A percentile compares a stretch with the other conserved stretches of the same genome.
Conservation (phyloP, 2,329 filamentous ascomycete species). For the Arthroderma uncinatum region DNA sequence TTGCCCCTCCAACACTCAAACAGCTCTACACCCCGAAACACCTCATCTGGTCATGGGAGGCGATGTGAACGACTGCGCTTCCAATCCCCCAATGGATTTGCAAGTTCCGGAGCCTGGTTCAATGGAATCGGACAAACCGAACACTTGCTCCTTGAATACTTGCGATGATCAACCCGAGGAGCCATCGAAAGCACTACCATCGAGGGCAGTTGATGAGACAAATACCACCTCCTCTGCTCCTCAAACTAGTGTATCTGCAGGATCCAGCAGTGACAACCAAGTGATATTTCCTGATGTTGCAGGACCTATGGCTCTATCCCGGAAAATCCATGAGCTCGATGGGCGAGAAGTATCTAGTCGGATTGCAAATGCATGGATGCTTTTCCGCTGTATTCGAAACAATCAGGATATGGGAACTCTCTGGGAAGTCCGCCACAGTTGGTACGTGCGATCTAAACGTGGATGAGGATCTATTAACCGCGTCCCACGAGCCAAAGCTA, state of each 20-base stretch:
- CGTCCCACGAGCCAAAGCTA: neutral
- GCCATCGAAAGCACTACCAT: too few relatives aligned
- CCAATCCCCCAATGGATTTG: too few relatives aligned
- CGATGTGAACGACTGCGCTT: too few relatives aligned
- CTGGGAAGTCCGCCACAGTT: slow-evolving; percentile 34
- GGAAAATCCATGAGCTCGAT: slow-evolving; percentile 31
- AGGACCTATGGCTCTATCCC: slow-evolving; percentile 22
- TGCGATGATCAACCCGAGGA: too few relatives aligned
- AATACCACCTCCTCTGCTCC: too few relatives aligned
- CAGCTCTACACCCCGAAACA: too few relatives aligned
- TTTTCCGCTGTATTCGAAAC: slow-evolving; percentile 33
- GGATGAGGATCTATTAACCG: neutral
- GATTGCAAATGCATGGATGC: slow-evolving; percentile 34
- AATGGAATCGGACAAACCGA: neutral
- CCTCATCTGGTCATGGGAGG: too few relatives aligned
- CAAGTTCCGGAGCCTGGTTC: too few relatives aligned
- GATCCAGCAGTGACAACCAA: slow-evolving; percentile 5
- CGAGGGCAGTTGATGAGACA: too few relatives aligned
- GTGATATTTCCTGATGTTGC: slow-evolving; percentile 24
- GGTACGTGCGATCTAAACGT: slow-evolving; percentile 23
- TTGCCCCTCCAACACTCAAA: neutral
- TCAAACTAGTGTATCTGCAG: neutral
- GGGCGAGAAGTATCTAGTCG: slow-evolving; percentile 25
- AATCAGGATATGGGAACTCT: slow-evolving; percentile 39
- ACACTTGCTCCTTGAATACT: neutral